Evolutionary conservation across 768 basidiomycete species (phyloP).

Genomic region (Austroboletus festivus): DNA sequence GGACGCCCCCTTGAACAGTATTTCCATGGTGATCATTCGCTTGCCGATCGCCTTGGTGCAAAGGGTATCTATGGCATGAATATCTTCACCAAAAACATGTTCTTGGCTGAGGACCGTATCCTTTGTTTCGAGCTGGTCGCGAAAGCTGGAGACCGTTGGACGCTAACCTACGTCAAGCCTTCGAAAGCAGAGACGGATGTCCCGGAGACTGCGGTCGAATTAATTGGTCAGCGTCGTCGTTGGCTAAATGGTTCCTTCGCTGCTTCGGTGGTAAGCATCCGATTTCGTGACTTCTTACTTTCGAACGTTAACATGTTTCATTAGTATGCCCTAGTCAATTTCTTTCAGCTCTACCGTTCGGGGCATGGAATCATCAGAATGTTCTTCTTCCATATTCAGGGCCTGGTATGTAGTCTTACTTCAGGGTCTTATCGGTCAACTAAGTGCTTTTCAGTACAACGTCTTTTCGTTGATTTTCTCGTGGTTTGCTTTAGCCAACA

Average conservation of each 20-base stretch:
- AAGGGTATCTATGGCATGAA: constrained; percentile 97
- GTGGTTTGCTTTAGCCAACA: constrained; percentile 90
- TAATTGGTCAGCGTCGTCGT: constrained; percentile 93
- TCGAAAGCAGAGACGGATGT: constrained; percentile 96
- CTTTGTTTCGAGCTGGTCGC: constrained; percentile 96
- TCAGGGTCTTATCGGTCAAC: neutral
- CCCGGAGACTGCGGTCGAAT: constrained; percentile 86
- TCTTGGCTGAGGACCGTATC: constrained; percentile 92
- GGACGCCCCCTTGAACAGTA: constrained; percentile 84
- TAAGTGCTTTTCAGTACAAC: constrained; percentile 60
- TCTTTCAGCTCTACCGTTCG: constrained; percentile 84
- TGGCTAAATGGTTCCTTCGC: constrained; percentile 98
- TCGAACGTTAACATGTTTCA: constrained; percentile 1
- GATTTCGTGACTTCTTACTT: neutral
- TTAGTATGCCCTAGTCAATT: constrained; percentile 90
- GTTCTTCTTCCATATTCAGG: constrained; percentile 96
- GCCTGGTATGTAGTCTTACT: constrained; percentile 53
- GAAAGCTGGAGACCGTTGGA: constrained; percentile 85
- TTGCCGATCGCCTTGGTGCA: constrained; percentile 86
- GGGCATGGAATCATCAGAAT: constrained; percentile 87
- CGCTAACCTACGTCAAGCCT: constrained; percentile 87
- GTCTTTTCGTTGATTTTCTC: constrained; percentile 81
- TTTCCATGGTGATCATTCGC: constrained; percentile 83
- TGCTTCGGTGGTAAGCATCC: constrained; percentile 71
- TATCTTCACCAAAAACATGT: constrained; percentile 95